phyloP scores from a whole-genome alignment of 805 yeast species.

The Schizosaccharomyces octosporus region DNA sequence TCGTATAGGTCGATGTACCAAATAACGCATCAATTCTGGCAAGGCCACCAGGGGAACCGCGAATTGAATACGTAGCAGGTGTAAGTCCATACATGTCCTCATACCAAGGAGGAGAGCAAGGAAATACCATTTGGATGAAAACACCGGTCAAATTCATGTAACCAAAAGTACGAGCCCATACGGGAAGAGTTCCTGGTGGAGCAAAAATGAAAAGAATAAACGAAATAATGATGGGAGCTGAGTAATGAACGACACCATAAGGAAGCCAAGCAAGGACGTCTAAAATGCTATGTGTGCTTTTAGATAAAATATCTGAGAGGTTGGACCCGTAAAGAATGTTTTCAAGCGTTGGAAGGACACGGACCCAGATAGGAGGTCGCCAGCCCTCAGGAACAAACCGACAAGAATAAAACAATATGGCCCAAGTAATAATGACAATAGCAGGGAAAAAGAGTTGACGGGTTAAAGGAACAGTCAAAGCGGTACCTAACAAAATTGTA shows the following conservation, averaged over 20 bases:
- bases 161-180: conserved; percentile 83
- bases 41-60: conserved; percentile 88
- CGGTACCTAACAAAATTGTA: conserved; percentile 19
- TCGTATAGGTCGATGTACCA: conserved; percentile 61
- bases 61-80: conserved; percentile 77
- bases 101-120: conserved; percentile 99
- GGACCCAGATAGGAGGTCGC: conserved; percentile 76
- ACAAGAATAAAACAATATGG: conserved; percentile 55
- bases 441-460: conserved; percentile 67
- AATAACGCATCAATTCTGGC: conserved; percentile 61
- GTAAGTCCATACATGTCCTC: conserved; percentile 47
- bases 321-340: conserved; percentile 82
- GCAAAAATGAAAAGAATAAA: conserved; percentile 57
- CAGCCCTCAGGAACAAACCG: conserved; percentile 45
- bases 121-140: conserved; percentile 53
- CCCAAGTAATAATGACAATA: conserved; percentile 67
- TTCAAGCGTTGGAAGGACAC: conserved; percentile 74
- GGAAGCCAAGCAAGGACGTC: conserved; percentile 92
- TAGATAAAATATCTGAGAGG: conserved; percentile 47
- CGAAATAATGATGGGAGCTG: conserved; percentile 72
- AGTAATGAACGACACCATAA: conserved; percentile 73
- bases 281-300: conserved; percentile 34
- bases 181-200: conserved; percentile 66
- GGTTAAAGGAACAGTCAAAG: conserved; percentile 46
- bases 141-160: conserved; percentile 84